These are phyloP conservation scores for Syncephalastrum sp. DNA, from an alignment of 371 early-diverging fungal species.

Conservation along the genomic window DNA sequence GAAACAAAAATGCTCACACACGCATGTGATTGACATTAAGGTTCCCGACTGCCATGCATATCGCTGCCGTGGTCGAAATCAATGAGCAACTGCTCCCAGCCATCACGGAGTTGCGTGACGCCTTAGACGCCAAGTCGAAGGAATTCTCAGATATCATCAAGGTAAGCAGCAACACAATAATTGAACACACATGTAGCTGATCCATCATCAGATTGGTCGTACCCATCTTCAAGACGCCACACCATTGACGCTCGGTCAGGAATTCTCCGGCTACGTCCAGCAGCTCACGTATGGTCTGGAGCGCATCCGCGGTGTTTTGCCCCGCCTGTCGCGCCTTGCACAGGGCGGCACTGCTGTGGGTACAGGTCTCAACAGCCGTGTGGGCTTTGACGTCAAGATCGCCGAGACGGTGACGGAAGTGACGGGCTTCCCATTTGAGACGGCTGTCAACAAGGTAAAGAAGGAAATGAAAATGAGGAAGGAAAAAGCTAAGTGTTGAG, in stretches of 20 bases:
- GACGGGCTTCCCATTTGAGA: constrained; percentile 74
- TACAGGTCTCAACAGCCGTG: constrained; percentile 82
- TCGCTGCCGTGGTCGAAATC: constrained; percentile 78
- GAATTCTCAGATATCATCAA: constrained; percentile 80
- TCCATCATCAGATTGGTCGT: constrained; percentile 63
- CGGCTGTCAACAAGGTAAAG: constrained; percentile 81
- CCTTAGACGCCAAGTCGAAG: constrained; percentile 60
- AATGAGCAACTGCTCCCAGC: constrained; percentile 70
- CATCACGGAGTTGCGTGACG: constrained; percentile 63
- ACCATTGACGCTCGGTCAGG: constrained; percentile 87
- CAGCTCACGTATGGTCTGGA: constrained; percentile 76
- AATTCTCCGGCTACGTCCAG: constrained; percentile 86
- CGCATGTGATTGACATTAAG: constrained; percentile 12
- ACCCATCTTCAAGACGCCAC: constrained; percentile 89
- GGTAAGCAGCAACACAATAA: background rate
- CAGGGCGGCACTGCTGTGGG: constrained; percentile 94
- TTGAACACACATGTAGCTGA: background rate
- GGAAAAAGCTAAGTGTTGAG: background rate
- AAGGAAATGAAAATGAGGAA: background rate
- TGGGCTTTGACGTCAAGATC: constrained; percentile 75
- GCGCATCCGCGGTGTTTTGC: constrained; percentile 70
- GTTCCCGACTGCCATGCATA: constrained; percentile 93
- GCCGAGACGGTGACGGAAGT: constrained; percentile 71
- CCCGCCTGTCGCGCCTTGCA: constrained; percentile 76
- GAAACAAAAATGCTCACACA: background rate